Evolutionary conservation across 2,329 filamentous ascomycete species (phyloP).

Genomic region (Thermothelomyces thermophilus): DNA sequence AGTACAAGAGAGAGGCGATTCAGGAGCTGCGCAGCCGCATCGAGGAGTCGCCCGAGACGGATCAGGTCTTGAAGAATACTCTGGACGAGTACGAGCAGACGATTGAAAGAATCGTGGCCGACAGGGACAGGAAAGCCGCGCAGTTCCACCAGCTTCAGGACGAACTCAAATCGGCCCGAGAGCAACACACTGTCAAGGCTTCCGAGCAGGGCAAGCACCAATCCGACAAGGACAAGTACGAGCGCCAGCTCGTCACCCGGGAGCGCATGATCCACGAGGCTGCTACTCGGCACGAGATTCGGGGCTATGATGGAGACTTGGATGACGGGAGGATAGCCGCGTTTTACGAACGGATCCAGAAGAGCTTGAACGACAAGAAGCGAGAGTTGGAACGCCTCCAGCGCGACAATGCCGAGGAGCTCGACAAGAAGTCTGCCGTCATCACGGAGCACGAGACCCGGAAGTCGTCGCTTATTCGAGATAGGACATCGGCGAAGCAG

Average conservation of each 20-base stretch:
- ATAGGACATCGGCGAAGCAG: conserved; percentile 65
- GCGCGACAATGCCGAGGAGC: conserved; percentile 65
- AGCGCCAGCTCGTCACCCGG: conserved; percentile 68
- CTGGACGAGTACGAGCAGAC: conserved; percentile 72
- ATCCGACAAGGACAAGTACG: conserved; percentile 81
- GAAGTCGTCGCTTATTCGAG: conserved; percentile 65
- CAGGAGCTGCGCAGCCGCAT: conserved; percentile 65
- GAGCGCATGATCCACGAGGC: conserved; percentile 70
- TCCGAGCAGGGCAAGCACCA: conserved; percentile 70
- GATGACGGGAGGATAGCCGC: conserved; percentile 65
- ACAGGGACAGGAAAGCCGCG: conserved; percentile 55
- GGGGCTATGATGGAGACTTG: conserved; percentile 75
- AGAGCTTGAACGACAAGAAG: conserved; percentile 70
- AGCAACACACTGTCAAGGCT: conserved; percentile 45
- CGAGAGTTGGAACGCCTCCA: conserved; percentile 68
- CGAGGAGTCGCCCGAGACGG: conserved; percentile 69
- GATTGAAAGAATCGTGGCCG: conserved; percentile 57
- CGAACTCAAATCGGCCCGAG: conserved; percentile 39
- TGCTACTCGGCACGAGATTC: conserved; percentile 69
- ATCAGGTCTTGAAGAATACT: conserved; percentile 65
- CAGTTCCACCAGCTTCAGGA: conserved; percentile 60
- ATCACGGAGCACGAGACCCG: conserved; percentile 70
- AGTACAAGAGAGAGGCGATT: conserved; percentile 63
- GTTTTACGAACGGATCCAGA: conserved; percentile 73
- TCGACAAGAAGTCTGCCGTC: conserved; percentile 62